phyloP scores from a whole-genome alignment of 805 yeast genomes.

The Ogataea populi-albae region DNA sequence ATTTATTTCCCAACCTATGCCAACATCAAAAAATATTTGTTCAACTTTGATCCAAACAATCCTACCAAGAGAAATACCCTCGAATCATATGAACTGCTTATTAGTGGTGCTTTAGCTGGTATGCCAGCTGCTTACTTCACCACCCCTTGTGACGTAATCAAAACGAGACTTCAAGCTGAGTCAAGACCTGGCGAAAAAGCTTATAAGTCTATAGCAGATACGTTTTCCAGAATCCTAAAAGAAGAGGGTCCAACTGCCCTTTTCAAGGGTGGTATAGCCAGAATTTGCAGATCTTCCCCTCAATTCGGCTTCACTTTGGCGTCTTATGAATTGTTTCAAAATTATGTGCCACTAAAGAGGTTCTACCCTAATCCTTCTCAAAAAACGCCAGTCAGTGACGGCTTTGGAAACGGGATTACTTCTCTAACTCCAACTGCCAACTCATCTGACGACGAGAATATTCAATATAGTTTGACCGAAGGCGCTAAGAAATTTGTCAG shows the following conservation, averaged over 20 bases:
- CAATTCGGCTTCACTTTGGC: slow-evolving; percentile 98
- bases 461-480: slow-evolving; percentile 29
- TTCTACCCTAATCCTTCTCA: slow-evolving; percentile 30
- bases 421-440: slow-evolving; percentile 22
- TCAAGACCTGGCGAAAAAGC: slow-evolving; percentile 71
- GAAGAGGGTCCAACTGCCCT: slow-evolving; percentile 87
- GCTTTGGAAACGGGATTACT: slow-evolving; percentile 25
- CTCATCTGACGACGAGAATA: slow-evolving; percentile 17
- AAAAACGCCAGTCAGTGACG: slow-evolving; percentile 19
- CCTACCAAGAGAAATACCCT: slow-evolving; percentile 56
- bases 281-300: slow-evolving; percentile 93
- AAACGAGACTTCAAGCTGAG: slow-evolving; percentile 89
- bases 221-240: slow-evolving; percentile 64
- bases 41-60: slow-evolving; percentile 75
- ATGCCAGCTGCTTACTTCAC: slow-evolving; percentile 97
- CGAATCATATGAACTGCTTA: slow-evolving; percentile 77
- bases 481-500: slow-evolving; percentile 31
- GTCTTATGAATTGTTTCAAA: slow-evolving; percentile 90
- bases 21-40: slow-evolving; percentile 77
- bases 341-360: slow-evolving; percentile 62
- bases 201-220: slow-evolving; percentile 75
- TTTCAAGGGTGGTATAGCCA: slow-evolving; percentile 95
- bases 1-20: slow-evolving; percentile 97
- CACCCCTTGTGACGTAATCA: slow-evolving; percentile 95
- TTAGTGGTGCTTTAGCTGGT: slow-evolving; percentile 93